Evolutionary conservation across 23 red algal genomes (phyloP).

Genomic region (Agarophyton chilense): DNA sequence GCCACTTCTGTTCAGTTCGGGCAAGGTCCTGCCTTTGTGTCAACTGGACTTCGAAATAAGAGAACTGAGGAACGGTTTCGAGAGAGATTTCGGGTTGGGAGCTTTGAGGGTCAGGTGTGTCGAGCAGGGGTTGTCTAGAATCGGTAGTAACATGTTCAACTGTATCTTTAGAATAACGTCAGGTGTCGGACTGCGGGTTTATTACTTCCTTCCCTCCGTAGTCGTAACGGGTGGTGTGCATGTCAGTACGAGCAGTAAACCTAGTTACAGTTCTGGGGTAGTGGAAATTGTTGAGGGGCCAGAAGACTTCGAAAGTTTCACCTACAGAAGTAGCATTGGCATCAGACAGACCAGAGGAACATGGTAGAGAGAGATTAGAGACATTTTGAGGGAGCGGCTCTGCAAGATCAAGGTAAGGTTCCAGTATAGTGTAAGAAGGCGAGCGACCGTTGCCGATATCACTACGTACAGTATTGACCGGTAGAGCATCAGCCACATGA

Average conservation of each 20-base stretch:
- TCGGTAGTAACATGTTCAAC: too few relatives aligned
- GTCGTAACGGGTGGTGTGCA: conserved; percentile 18
- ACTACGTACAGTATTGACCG: too few relatives aligned
- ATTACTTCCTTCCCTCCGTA: conserved; percentile 10
- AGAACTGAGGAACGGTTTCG: background rate
- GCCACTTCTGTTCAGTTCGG: background rate
- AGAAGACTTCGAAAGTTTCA: background rate
- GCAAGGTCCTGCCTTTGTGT: background rate
- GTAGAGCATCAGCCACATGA: too few relatives aligned
- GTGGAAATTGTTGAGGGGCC: background rate
- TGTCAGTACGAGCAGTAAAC: background rate
- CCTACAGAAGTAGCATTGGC: too few relatives aligned
- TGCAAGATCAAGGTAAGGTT: too few relatives aligned
- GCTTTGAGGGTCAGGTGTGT: background rate
- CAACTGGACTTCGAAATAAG: background rate
- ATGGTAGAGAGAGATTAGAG: too few relatives aligned
- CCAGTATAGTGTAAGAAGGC: too few relatives aligned
- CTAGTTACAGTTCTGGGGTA: background rate
- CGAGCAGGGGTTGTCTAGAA: background rate
- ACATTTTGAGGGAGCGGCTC: too few relatives aligned
- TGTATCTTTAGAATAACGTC: background rate
- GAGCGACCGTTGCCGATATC: too few relatives aligned
- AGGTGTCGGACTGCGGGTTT: background rate
- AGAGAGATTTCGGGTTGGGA: too few relatives aligned
- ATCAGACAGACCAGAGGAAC: too few relatives aligned